Base-by-base conservation (phyloP, 1,284 basidiomycete genomes). In the Heterobasidion annosum region DNA sequence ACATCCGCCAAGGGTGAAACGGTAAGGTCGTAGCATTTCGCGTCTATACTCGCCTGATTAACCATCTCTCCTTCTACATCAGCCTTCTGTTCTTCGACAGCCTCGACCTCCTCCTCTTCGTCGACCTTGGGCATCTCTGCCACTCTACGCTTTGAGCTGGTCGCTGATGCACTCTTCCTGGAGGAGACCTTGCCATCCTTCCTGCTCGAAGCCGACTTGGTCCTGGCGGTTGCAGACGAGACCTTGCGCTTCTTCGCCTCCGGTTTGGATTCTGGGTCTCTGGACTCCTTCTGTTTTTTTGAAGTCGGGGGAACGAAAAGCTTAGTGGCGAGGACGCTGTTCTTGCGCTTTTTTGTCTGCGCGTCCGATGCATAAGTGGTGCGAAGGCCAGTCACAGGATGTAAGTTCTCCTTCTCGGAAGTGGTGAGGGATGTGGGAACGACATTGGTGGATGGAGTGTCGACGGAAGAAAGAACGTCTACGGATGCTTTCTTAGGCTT, bases 371-470 rank as follows among this genome's bases (percentile, higher is more conserved):
- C 60, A n/a, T 73, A 61, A 37, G 69, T 72, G 2, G 80, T 67
- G 43, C 76, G 79, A 58, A 78, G 74, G 9, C 87, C 87, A 6
- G 88, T 88, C 58, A 84, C 56, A 42, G 87, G 87, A 65, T 89
- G 75, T 49, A 83, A 71, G 64, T 90, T 90, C 68, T 90, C 87
- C 73, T 90, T 90, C 71, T 88, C 84, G 55, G 70, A 66, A 19
- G 69, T 63, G 34, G 70, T 68, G 34, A 70, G 65, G 0, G 71
- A 65, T 45, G 68, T 66, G 53, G 68, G 60, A 57, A 40, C 37
- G 37, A n/a, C 37, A n/a, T 40, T 40, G 37, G 37, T n/a, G 37
- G 37, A 40, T 40, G 37, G 37, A 40, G 10, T 12, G 3, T 40
- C 37, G 7, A 70, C 69, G 58, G 67, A 48, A 45, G 48, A 62